phyloP scores from a whole-genome alignment of 164 flowering plant species.

The Nymphaea colorata region DNA sequence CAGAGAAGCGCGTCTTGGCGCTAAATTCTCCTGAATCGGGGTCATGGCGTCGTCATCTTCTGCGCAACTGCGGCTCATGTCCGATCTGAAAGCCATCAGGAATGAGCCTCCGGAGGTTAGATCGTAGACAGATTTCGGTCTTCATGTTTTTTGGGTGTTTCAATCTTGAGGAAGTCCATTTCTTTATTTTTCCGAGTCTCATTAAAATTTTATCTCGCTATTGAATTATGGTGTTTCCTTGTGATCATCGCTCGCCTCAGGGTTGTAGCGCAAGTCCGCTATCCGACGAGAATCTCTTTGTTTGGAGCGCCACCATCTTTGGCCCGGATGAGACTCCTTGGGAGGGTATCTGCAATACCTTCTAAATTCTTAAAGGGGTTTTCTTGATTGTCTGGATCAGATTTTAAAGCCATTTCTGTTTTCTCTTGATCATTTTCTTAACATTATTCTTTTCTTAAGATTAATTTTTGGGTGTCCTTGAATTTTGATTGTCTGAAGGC shows the following conservation, averaged over 20 bases:
- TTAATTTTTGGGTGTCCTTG: slow-evolving; percentile 1
- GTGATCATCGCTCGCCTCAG: slow-evolving; percentile 8
- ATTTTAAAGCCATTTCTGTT: not conserved
- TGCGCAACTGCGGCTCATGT: slow-evolving; percentile 46
- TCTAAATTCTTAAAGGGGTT: not conserved
- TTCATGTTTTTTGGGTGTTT: not conserved
- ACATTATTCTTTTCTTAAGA: not conserved
- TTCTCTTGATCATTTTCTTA: not conserved
- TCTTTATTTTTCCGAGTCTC: not conserved
- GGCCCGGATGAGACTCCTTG: slow-evolving; percentile 52
- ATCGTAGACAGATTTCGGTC: not conserved
- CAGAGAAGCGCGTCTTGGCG: too few relatives aligned
- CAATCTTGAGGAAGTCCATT: not conserved
- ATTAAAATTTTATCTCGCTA: not conserved
- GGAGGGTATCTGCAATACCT: slow-evolving; percentile 24
- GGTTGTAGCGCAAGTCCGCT: slow-evolving; percentile 49
- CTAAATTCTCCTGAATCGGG: not conserved
- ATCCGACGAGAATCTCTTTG: slow-evolving; percentile 35
- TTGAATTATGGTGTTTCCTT: not conserved
- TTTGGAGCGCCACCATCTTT: slow-evolving; percentile 46
- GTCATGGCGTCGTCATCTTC: slow-evolving; percentile 20
- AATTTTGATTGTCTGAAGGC: slow-evolving; percentile 14
- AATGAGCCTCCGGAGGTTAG: slow-evolving; percentile 44
- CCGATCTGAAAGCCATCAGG: slow-evolving; percentile 42
- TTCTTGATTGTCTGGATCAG: not conserved